Evolutionary conservation across 352 stramenopile species (phyloP).

Genomic region (Phytophthora foliorum): DNA sequence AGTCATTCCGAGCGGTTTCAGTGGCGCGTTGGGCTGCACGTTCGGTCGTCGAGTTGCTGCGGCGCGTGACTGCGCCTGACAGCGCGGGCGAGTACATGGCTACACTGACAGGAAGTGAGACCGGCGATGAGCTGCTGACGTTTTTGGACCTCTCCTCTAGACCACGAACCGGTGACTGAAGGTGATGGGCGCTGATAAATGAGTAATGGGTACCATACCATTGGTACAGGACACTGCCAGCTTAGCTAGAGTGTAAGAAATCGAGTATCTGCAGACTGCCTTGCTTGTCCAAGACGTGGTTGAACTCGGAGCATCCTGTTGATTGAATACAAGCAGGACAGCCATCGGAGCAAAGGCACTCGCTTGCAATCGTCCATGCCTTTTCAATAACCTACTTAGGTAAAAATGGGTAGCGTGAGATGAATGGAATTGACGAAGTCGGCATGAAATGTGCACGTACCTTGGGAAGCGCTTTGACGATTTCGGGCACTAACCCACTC

Average conservation of each 20-base stretch:
- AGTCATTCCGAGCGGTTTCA: conserved; percentile 14
- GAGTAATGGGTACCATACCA: not conserved
- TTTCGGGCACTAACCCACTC: conserved; percentile 85
- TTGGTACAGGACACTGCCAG: not conserved
- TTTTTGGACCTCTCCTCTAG: conserved; percentile 15
- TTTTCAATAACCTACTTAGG: conserved; percentile 51
- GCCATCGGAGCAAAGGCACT: conserved; percentile 81
- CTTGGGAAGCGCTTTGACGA: conserved; percentile 70
- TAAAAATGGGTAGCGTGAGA: not conserved
- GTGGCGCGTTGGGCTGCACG: conserved; percentile 31
- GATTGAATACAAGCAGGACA: conserved; percentile 93
- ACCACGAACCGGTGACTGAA: conserved; percentile 2
- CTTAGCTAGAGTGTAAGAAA: conserved; percentile 41
- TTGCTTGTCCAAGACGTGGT: conserved; percentile 89
- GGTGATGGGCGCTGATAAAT: not conserved
- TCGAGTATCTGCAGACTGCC: conserved; percentile 78
- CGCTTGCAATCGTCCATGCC: conserved; percentile 71
- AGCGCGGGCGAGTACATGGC: conserved; percentile 74
- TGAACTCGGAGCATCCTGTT: conserved; percentile 89
- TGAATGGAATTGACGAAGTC: not conserved
- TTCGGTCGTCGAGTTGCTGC: conserved; percentile 43
- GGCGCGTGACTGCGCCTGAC: conserved; percentile 61
- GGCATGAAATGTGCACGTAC: conserved; percentile 29
- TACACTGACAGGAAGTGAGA: conserved; percentile 21
- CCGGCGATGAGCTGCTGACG: no score